Conservation (phyloP, 768 basidiomycete genomes). For the Cantharellus anzutake region DNA sequence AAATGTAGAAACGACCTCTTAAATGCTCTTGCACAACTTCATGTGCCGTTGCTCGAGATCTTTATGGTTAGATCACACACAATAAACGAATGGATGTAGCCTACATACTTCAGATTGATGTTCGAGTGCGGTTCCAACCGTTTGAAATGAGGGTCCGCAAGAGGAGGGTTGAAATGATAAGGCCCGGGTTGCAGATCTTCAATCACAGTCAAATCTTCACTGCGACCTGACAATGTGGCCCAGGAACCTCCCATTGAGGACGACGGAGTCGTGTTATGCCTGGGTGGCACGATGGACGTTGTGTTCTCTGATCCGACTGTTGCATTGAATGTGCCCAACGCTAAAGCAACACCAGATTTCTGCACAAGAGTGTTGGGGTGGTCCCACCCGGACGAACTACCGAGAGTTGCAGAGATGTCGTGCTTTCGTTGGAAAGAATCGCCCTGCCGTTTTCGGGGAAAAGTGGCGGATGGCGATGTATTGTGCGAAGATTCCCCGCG, state of each 20-base stretch:
- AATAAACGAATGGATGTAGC: constrained; percentile 2
- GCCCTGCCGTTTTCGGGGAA: neutral
- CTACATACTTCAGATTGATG: constrained; percentile 59
- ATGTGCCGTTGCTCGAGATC: constrained; percentile 54
- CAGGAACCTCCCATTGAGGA: no score
- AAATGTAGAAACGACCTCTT: constrained; percentile 65
- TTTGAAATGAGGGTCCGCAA: constrained; percentile 60
- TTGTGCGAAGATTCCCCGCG: neutral
- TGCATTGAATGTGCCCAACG: neutral
- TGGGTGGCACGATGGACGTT: constrained; percentile 9
- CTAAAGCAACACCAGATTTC: neutral
- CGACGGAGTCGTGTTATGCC: no score
- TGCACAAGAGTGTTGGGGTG: neutral
- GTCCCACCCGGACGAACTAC: neutral
- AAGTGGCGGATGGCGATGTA: neutral
- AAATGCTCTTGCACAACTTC: constrained; percentile 67
- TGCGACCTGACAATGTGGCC: no score
- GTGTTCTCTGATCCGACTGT: neutral
- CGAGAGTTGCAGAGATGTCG: neutral
- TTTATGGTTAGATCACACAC: constrained; percentile 15
- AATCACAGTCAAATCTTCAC: no score
- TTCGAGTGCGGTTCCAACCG: constrained; percentile 79
- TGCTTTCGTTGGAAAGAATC: neutral
- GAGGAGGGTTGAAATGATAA: constrained; percentile 44
- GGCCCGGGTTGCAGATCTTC: constrained; percentile 52